Base-by-base conservation (phyloP, 768 basidiomycete genomes). In the Serendipita sp. region DNA sequence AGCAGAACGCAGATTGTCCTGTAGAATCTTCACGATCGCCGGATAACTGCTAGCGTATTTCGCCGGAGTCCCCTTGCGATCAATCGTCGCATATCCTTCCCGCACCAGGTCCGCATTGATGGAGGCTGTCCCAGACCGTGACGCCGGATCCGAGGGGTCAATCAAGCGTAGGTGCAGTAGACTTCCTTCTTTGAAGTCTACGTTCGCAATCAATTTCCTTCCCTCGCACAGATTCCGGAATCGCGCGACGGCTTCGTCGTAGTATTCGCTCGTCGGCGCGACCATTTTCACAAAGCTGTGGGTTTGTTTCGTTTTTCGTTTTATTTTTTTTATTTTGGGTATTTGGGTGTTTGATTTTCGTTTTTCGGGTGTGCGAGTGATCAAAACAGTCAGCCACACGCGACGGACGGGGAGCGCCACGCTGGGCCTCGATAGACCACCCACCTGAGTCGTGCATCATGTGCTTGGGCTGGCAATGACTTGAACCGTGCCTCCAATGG, bases 181-280 rank as follows among this genome's bases (percentile, higher is more conserved):
- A 22, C 78, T 67, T 26, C 88, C 86, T 69, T 96, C 95, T 69
- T 78, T 84, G 69, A 86, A 81, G 72, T 99, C 96, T 63, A 93
- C 77, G 74, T 94, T 97, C n/a, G 93, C 96, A 56, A 98, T 77
- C n/a, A 98, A 79, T 69, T 93, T 93, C 61, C 92, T 86, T n/a
- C 90, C 91, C 73, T 93, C 92, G 67, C 87, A 89, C 20, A 93
- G 76, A 16, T 79, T 72, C 26, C 85, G 82, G 84, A 97, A 97
- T 58, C 89, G 84, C 58, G 90, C 86, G 53, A 92, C 71, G 2
- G 94, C 88, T 63, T 97, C 95, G 0, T 75, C 70, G 58, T 86
- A 82, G 73, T 98, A 96, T 64, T 99, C 96, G 71, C 85, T 92
- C 7, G 86, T 83, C 7, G 82, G 75, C 17, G 82, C 82, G 20